Conservation (phyloP, 352 stramenopile genomes). For the Phytophthora cryptogea region DNA sequence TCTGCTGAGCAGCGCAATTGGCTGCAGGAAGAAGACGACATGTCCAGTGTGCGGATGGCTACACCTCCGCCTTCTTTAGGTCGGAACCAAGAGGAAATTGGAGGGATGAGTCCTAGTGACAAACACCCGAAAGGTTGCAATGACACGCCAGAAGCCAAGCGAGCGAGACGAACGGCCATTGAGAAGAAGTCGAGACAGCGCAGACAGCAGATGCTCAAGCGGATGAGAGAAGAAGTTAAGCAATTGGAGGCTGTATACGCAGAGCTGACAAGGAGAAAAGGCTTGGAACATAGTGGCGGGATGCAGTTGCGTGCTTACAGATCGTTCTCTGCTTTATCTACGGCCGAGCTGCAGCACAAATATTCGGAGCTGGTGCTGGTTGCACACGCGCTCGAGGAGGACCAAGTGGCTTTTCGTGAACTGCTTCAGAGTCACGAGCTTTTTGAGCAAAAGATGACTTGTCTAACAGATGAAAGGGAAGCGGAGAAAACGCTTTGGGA, state of each 20-base stretch:
- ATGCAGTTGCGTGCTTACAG: slow-evolving; percentile 1
- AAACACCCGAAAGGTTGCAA: slow-evolving; percentile 1
- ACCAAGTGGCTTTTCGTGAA: slow-evolving; percentile 31
- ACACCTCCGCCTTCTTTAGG: slow-evolving; percentile 6
- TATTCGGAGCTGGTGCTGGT: slow-evolving; percentile 41
- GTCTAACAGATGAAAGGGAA: slow-evolving; percentile 8
- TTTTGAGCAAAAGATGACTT: slow-evolving; percentile 28
- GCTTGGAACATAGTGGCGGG: slow-evolving; percentile 4
- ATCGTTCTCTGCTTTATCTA: slow-evolving; percentile 3
- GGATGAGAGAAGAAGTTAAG: slow-evolving; percentile 58
- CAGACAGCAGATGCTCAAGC: slow-evolving; percentile 22
- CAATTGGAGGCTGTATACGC: slow-evolving; percentile 50
- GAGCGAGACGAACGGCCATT: slow-evolving; percentile 53
- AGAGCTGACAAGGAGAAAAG: slow-evolving; percentile 21
- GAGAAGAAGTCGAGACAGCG: slow-evolving; percentile 54
- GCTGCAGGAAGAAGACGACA: background rate
- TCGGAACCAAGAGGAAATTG: background rate
- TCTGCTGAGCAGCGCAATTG: background rate
- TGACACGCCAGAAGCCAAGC: slow-evolving; percentile 25
- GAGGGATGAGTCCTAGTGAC: slow-evolving; percentile 11
- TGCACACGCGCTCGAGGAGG: slow-evolving; percentile 42
- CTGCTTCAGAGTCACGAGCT: slow-evolving; percentile 33
- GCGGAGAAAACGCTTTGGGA: slow-evolving; percentile 11
- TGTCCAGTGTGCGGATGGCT: slow-evolving; percentile 11
- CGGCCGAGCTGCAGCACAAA: slow-evolving; percentile 19